These are phyloP conservation scores for Cenchrus purpureus DNA, from an alignment of 176 grass and related monocot species.

Conservation along the genomic window DNA sequence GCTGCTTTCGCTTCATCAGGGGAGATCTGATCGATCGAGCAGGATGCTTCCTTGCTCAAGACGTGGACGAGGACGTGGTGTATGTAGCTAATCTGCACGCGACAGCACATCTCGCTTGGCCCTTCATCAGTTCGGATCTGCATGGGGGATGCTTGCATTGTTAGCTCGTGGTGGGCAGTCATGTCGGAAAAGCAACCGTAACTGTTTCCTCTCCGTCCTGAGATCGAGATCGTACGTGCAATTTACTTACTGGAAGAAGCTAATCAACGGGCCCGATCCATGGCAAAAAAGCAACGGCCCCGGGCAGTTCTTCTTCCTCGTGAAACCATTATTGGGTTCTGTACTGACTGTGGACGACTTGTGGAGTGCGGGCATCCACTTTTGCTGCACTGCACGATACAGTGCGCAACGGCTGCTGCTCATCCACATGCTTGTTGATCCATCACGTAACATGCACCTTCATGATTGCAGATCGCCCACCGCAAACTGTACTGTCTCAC, in stretches of 20 bases:
- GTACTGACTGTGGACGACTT: too few relatives aligned
- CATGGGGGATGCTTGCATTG: too few relatives aligned
- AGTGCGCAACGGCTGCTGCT: not conserved
- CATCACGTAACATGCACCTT: not conserved
- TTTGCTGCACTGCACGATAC: not conserved
- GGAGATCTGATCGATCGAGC: not conserved
- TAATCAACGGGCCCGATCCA: not conserved
- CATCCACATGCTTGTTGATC: not conserved
- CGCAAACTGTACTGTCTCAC: not conserved
- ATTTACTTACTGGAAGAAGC: not conserved
- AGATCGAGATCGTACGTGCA: not conserved
- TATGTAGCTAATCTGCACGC: too few relatives aligned
- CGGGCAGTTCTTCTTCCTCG: not conserved
- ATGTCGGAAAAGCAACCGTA: not conserved
- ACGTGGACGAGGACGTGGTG: too few relatives aligned
- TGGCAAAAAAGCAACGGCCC: not conserved
- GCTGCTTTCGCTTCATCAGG: not conserved
- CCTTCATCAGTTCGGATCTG: too few relatives aligned
- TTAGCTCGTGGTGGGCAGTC: not conserved
- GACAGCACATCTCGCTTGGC: too few relatives aligned
- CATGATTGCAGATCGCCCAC: not conserved
- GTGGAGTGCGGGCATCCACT: not conserved
- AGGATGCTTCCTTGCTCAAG: conserved; percentile 11
- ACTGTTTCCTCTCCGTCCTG: not conserved
- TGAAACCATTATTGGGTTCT: not conserved